Evolutionary conservation across 2,329 filamentous ascomycete genomes (phyloP).

Genomic region (Xylaria multiplex): DNA sequence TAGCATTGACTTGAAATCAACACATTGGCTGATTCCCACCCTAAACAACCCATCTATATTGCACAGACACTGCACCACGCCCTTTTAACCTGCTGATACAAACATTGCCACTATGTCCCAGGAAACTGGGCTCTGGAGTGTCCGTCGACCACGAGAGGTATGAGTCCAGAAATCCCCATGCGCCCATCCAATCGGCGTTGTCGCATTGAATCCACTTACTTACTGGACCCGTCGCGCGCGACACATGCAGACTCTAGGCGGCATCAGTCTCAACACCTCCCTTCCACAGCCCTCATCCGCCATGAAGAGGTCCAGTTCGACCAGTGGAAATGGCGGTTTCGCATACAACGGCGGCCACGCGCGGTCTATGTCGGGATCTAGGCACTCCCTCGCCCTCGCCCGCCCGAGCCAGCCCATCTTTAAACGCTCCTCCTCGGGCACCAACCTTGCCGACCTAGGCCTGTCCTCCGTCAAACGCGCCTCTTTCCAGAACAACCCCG

Average conservation of each 20-base stretch:
- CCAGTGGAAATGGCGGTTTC: slow-evolving; percentile 70
- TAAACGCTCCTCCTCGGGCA: slow-evolving; percentile 82
- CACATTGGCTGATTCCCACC: slow-evolving; percentile 2
- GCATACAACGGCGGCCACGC: slow-evolving; percentile 76
- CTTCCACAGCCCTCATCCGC: slow-evolving; percentile 93
- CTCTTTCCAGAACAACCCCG: slow-evolving; percentile 74
- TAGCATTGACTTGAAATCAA: slow-evolving; percentile 7
- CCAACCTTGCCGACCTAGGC: slow-evolving; percentile 80
- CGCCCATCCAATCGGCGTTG: slow-evolving; percentile 29
- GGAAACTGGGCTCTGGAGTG: slow-evolving; percentile 88
- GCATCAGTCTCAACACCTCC: slow-evolving; percentile 81
- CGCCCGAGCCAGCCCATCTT: slow-evolving; percentile 89
- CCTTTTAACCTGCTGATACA: not conserved
- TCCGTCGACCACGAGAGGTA: slow-evolving; percentile 91
- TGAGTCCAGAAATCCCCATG: slow-evolving; percentile 47
- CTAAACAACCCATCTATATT: not conserved
- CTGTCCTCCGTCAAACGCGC: slow-evolving; percentile 86
- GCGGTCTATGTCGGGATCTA: slow-evolving; percentile 83
- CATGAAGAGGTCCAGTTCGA: slow-evolving; percentile 90
- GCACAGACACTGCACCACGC: not conserved
- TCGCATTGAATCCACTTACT: slow-evolving; percentile 35
- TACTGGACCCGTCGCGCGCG: slow-evolving; percentile 28
- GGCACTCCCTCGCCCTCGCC: slow-evolving; percentile 84
- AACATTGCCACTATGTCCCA: slow-evolving; percentile 74
- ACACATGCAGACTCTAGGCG: slow-evolving; percentile 78